phyloP scores from a whole-genome alignment of 306 rosid genomes.

The Quercus wislizeni region DNA sequence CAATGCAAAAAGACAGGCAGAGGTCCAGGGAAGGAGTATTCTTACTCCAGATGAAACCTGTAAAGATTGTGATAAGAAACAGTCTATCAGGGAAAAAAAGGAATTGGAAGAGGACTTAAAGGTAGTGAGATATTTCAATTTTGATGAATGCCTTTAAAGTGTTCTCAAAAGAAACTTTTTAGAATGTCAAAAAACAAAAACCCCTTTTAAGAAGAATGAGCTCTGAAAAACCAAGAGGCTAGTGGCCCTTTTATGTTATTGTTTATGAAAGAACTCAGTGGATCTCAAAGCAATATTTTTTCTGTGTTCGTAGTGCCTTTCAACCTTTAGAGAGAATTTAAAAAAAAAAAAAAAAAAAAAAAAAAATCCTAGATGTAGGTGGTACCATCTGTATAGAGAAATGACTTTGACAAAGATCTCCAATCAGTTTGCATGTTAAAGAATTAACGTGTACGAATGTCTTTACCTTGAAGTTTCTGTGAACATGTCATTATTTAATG shows the following conservation, averaged over 20 bases:
- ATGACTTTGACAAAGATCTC: not conserved
- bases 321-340: not conserved
- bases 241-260: not conserved
- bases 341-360: too few relatives aligned
- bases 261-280: not conserved
- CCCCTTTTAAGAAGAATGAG: not conserved
- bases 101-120: conserved; percentile 43
- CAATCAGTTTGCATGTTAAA: not conserved
- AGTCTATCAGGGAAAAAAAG: conserved; percentile 32
- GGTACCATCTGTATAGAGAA: conserved; percentile 1
- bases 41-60: not conserved
- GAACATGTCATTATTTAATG: not conserved
- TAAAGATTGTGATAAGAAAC: conserved; percentile 24
- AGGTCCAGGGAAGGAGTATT: conserved; percentile 29
- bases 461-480: not conserved
- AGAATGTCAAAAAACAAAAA: too few relatives aligned
- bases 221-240: not conserved
- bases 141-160: not conserved
- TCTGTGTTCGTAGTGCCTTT: too few relatives aligned
- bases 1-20: conserved; percentile 19
- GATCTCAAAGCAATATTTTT: too few relatives aligned
- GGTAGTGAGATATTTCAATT: conserved; percentile 25
- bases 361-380: not conserved
- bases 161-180: not conserved
- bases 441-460: not conserved